phyloP scores from a whole-genome alignment of 345 rosid species.

The Dovyalis caffra region DNA sequence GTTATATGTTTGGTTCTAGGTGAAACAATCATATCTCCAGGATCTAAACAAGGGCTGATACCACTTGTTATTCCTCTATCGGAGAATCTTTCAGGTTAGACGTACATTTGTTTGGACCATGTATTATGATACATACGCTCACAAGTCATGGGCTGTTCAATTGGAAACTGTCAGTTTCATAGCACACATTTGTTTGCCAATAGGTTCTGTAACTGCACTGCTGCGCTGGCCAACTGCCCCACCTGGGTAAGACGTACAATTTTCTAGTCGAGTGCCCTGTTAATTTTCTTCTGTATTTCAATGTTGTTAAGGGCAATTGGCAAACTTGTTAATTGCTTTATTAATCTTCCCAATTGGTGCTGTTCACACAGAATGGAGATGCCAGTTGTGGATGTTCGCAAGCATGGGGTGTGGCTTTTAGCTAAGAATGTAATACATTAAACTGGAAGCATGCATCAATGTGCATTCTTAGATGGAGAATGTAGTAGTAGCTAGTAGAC shows the following conservation, averaged over 20 bases:
- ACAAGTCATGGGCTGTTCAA: background rate
- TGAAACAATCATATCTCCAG: conserved; percentile 69
- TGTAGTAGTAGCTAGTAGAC: conserved; percentile 6
- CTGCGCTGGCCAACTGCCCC: conserved; percentile 96
- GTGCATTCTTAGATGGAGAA: conserved; percentile 17
- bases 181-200: conserved; percentile 4
- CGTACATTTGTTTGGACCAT: background rate
- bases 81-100: conserved; percentile 58
- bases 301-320: background rate
- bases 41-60: conserved; percentile 64
- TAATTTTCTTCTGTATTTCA: conserved; percentile 9
- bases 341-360: conserved; percentile 19
- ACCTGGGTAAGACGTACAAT: conserved; percentile 50
- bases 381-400: conserved; percentile 85
- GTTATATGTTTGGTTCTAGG: conserved; percentile 38
- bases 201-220: conserved; percentile 75
- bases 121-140: background rate
- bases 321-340: background rate
- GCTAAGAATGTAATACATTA: conserved; percentile 72
- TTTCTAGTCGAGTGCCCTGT: background rate
- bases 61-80: conserved; percentile 79
- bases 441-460: conserved; percentile 27
- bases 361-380: conserved; percentile 71
- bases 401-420: conserved; percentile 80
- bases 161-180: conserved; percentile 11